Conservation (phyloP, 2,329 filamentous ascomycete species). For the Alternaria tenuissima region DNA sequence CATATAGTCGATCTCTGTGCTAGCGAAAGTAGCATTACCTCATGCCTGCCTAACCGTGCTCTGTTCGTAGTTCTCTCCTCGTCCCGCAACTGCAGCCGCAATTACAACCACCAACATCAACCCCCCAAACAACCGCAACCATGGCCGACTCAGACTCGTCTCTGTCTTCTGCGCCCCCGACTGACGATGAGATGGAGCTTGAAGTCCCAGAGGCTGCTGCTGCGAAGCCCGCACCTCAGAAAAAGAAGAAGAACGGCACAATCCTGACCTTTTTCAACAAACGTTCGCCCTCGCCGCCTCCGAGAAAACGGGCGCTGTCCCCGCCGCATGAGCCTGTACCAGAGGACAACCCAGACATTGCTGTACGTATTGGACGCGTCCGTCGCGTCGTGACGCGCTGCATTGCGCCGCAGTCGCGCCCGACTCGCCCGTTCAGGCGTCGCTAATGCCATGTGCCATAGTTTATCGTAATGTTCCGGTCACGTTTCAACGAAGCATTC, state of each 20-base stretch:
- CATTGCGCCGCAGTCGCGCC: conserved; percentile 26
- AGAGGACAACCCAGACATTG: conserved; percentile 90
- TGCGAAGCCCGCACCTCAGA: conserved; percentile 35
- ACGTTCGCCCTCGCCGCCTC: conserved; percentile 56
- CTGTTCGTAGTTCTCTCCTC: conserved; percentile 33
- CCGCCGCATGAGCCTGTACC: conserved; percentile 90
- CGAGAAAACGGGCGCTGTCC: conserved; percentile 81
- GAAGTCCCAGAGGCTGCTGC: conserved; percentile 34
- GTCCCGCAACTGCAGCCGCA: conserved; percentile 26
- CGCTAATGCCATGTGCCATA: conserved; percentile 55
- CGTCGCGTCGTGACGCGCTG: conserved; percentile 48
- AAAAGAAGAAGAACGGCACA: conserved; percentile 46
- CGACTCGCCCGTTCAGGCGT: conserved; percentile 32
- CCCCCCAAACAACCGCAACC: conserved; percentile 40
- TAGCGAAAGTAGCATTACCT: conserved; percentile 49
- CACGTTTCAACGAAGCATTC: conserved; percentile 89
- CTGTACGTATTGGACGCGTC: conserved; percentile 70
- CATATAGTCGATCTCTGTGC: conserved; percentile 31
- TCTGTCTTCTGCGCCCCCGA: conserved; percentile 66
- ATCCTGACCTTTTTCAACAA: conserved; percentile 53
- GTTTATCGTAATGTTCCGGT: conserved; percentile 99
- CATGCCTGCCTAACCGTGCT: conserved; percentile 45
- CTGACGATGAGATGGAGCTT: conserved; percentile 63
- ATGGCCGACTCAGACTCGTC: conserved; percentile 65
- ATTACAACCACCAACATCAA: conserved; percentile 33